phyloP scores from a whole-genome alignment of 1,284 basidiomycete species.

The Ustilago nuda region DNA sequence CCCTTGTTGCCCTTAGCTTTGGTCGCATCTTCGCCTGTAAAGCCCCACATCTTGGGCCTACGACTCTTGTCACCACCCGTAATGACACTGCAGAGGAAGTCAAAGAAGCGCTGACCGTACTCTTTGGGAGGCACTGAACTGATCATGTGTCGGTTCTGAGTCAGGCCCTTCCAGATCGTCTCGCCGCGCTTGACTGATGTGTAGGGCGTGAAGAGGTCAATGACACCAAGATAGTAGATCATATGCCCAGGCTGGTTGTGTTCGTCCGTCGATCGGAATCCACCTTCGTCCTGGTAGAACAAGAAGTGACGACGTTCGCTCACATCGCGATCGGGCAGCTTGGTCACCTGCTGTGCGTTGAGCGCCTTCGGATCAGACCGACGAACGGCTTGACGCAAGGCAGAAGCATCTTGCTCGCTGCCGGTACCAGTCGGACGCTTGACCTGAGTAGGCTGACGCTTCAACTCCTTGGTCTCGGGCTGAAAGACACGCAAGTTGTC shows the following conservation, averaged over 20 bases:
- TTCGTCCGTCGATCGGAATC: constrained; percentile 88
- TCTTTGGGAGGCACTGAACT: constrained; percentile 63
- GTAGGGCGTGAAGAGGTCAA: constrained; percentile 79
- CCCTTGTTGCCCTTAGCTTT: constrained; percentile 14
- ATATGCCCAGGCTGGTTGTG: constrained; percentile 79
- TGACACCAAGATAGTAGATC: constrained; percentile 81
- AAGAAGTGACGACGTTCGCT: constrained; percentile 85
- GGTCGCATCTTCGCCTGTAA: constrained; percentile 22
- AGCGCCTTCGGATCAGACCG: constrained; percentile 83
- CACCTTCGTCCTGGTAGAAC: constrained; percentile 97
- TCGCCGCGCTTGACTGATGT: constrained; percentile 82
- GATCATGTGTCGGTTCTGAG: constrained; percentile 65
- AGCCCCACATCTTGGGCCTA: constrained; percentile 53
- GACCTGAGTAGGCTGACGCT: constrained; percentile 44
- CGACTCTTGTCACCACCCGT: constrained; percentile 54
- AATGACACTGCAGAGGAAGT: constrained; percentile 57
- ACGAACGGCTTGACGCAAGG: constrained; percentile 75
- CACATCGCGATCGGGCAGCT: constrained; percentile 76
- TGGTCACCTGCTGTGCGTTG: constrained; percentile 74
- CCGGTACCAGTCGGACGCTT: constrained; percentile 37
- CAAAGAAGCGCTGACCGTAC: constrained; percentile 64
- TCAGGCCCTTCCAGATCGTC: constrained; percentile 90
- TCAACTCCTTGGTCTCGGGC: constrained; percentile 72
- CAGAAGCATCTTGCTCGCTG: constrained; percentile 74
- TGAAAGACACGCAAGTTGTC: constrained; percentile 92